phyloP scores from a whole-genome alignment of 1,139 yeast species.

The Kluyveromyces sp. region DNA sequence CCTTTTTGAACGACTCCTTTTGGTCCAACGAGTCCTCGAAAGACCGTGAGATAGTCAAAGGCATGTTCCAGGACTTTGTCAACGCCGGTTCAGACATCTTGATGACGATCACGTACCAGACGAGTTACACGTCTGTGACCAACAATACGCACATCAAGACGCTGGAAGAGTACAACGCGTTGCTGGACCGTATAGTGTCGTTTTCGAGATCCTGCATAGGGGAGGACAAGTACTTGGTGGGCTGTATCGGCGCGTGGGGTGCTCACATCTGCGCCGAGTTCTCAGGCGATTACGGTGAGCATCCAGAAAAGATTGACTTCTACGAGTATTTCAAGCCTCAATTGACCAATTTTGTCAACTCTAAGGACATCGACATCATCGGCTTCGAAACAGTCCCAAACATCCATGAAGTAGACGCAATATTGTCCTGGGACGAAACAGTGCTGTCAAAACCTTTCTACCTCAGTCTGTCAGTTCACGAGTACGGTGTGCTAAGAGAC shows the following conservation, averaged over 20 bases:
- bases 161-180: slow-evolving; percentile 27
- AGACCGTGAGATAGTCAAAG: slow-evolving; percentile 40
- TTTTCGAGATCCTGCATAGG: slow-evolving; percentile 31
- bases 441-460: slow-evolving; percentile 24
- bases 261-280: slow-evolving; percentile 62
- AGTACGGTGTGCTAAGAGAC: slow-evolving; percentile 24
- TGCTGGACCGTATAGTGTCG: slow-evolving; percentile 19
- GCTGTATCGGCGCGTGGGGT: slow-evolving; percentile 71
- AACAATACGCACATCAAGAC: slow-evolving; percentile 24
- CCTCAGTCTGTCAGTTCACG: slow-evolving; percentile 24
- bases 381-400: slow-evolving; percentile 30
- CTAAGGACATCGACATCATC: slow-evolving; percentile 22
- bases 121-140: slow-evolving; percentile 31
- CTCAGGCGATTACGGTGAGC: slow-evolving; percentile 45
- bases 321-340: slow-evolving; percentile 25
- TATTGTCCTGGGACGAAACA: slow-evolving; percentile 24
- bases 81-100: slow-evolving; percentile 51
- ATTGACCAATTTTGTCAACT: slow-evolving; percentile 17
- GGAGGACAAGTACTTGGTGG: slow-evolving; percentile 37
- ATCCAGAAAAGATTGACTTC: slow-evolving; percentile 21
- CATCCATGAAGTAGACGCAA: slow-evolving; percentile 24
- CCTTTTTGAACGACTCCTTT: slow-evolving; percentile 31
- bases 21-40: slow-evolving; percentile 24
- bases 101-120: slow-evolving; percentile 60
- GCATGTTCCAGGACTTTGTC: slow-evolving; percentile 46